These are phyloP conservation scores for Neocucurbitaria cava DNA, from an alignment of 2,329 filamentous ascomycete species.

Conservation along the genomic window DNA sequence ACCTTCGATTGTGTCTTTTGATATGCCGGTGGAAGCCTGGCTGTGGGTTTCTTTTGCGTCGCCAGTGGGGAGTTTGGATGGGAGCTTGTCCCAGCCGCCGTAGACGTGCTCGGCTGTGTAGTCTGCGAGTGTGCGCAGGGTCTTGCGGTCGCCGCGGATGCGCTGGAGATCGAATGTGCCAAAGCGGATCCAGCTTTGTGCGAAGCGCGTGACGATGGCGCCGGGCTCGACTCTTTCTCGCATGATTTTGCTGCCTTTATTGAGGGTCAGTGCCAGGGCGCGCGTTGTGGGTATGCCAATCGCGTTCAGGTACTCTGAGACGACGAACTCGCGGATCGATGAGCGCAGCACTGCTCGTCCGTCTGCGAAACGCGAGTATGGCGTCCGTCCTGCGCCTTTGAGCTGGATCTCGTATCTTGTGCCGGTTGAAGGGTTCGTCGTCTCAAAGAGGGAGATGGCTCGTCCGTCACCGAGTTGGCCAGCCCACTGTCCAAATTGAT, in stretches of 20 bases:
- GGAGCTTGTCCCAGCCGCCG: conserved; percentile 84
- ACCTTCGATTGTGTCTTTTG: conserved; percentile 69
- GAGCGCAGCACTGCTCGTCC: conserved; percentile 92
- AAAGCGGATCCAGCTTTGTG: conserved; percentile 87
- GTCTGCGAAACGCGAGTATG: conserved; percentile 95
- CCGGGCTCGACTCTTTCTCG: conserved; percentile 86
- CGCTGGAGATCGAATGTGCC: conserved; percentile 96
- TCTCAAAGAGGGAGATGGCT: conserved; percentile 93
- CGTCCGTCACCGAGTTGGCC: conserved; percentile 94
- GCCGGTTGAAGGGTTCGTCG: conserved; percentile 75
- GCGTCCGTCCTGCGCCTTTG: conserved; percentile 91
- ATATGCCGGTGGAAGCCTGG: conserved; percentile 56
- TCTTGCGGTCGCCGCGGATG: conserved; percentile 76
- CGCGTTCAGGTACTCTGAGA: conserved; percentile 87
- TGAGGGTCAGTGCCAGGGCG: conserved; percentile 83
- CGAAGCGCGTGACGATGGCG: conserved; percentile 90
- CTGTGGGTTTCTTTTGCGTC: conserved; percentile 59
- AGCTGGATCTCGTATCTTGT: conserved; percentile 87
- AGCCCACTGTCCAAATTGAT: conserved; percentile 79
- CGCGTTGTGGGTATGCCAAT: conserved; percentile 86
- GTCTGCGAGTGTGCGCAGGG: conserved; percentile 76
- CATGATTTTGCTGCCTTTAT: conserved; percentile 64
- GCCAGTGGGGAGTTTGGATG: conserved; percentile 60
- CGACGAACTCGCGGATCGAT: conserved; percentile 92
- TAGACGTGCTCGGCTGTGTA: conserved; percentile 91